Evolutionary conservation across 31 red algal species (phyloP), one percentile per base, ranked within the genome.

Genomic region (Endocladia muricata): DNA sequence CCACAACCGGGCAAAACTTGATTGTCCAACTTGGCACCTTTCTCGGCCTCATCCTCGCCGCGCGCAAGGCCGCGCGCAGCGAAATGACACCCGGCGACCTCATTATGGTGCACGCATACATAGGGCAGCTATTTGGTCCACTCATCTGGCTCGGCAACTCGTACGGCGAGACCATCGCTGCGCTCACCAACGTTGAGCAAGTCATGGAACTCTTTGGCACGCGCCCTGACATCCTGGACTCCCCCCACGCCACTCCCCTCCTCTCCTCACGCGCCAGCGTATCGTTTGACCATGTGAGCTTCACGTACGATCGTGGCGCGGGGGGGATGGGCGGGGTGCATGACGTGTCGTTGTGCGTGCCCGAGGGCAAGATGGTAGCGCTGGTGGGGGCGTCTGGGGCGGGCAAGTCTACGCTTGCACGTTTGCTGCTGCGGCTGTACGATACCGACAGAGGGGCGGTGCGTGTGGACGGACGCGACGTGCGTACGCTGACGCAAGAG

Each of bases 331-430:
- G 68, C 28, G 66, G 69, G 41, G 78, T 72, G 8, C 61, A 76
- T 26, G 23, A 84, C 36, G 40, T 93, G 39, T 77, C 42, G 63
- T 93, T 97, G 39, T 58, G 61, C 13, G 73, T 98, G 29, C 87
- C 74, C 28, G 54, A 76, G 1, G 91, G 91, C 9, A 36, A 77
- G 22, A 94, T 85, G 61, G 41, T 90, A 7, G 96, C 96, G 21
- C 76, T 98, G 71, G 96, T 98, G 13, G 96, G 96, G 52, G 78
- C 88, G 11, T 81, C 83, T n/a, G 96, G 96, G 29, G 77, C 92
- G n/a, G 96, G 96, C 0, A 98, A 98, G 72, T 81, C 83, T 26
- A 98, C 91, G 15, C 38, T 93, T 36, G 47, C 92, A 36, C 47
- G 73, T 7, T 58, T 98, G 21, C 76, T 95, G 28, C 49, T 83